Base-by-base conservation (phyloP, 371 early-diverging fungal genomes). In the Mucor circinelloides region DNA sequence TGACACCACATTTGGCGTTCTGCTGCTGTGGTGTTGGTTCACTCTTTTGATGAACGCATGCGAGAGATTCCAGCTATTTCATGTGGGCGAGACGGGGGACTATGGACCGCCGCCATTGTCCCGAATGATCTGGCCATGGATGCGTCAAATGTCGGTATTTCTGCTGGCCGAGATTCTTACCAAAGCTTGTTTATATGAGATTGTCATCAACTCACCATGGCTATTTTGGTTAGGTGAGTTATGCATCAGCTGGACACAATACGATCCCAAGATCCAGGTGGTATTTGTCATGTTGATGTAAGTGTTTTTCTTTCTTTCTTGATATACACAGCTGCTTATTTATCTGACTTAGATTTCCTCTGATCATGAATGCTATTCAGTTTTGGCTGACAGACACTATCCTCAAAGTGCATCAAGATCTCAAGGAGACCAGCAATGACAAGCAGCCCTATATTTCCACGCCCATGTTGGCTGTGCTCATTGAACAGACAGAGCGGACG, bases 361-460 rank as follows among this genome's bases (percentile, higher is more conserved):
- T 87, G 23, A 71, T 85, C 58, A 85, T 90, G 88, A 90, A 90
- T 52, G 85, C 86, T 34, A 66, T 85, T 25, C 90, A 90, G 64
- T 88, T 87, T 69, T 90, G 90, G 87, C 73, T 88, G 42, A 83
- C 86, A 23, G 90, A 90, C 70, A 83, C 84, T 23, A 82, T 89
- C 63, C 77, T 89, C 25, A 85, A 88, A 70, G 71, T 73, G 44
- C 57, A 64, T 13, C 27, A 52, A 25, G 52, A 52, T 23, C 25
- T 13, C 42, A 60, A 28, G 21, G 50, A 32, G n/a, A 63, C 27
- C 10, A 52, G 21, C 5, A 32, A 48, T 2, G 46, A 42, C 17
- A 62, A 62, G 34, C 23, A 30, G 12, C 27, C 40, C n/a, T 63
- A 46, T 27, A 42, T 27, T 17, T 65, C 58, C n/a, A 28, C 64